A percentile compares a stretch with the other conserved stretches of the same genome.
phyloP scores from a whole-genome alignment of 768 basidiomycete species.

The Fistulinella prunicolor region DNA sequence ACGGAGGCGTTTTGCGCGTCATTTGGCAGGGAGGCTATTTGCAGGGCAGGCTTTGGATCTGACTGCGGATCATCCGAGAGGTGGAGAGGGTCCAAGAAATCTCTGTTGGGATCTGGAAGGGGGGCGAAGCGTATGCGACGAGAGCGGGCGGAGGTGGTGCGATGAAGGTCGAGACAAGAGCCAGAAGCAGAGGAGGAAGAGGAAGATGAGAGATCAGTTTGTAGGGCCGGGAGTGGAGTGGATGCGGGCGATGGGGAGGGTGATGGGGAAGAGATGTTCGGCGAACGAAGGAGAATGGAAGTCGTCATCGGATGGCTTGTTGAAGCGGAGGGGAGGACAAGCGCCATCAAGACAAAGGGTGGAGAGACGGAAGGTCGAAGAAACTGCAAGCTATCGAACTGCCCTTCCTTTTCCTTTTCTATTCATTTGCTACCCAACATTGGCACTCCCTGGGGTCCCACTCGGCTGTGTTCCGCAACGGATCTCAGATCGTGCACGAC shows the following conservation, averaged over 20 bases:
- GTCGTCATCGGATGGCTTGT: slow-evolving; percentile 10
- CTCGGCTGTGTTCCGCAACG: slow-evolving; percentile 14
- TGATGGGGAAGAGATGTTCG: neutral
- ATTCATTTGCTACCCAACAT: neutral
- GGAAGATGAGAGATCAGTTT: slow-evolving; percentile 14
- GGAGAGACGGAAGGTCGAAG: neutral
- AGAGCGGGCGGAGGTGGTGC: slow-evolving; percentile 9
- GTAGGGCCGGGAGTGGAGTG: slow-evolving; percentile 12
- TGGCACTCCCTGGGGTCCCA: slow-evolving; percentile 21
- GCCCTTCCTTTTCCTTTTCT: slow-evolving; percentile 15
- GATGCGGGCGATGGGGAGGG: slow-evolving; percentile 12
- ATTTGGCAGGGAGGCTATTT: neutral
- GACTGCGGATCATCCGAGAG: slow-evolving; percentile 35
- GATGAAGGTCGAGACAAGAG: slow-evolving; percentile 18
- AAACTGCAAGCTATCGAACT: neutral
- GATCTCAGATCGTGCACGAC: slow-evolving; percentile 17
- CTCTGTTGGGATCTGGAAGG: slow-evolving; percentile 70
- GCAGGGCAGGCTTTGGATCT: slow-evolving; percentile 2
- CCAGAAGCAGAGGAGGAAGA: slow-evolving; percentile 19
- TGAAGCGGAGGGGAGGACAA: slow-evolving; percentile 5
- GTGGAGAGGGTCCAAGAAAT: slow-evolving; percentile 19
- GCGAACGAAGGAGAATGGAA: slow-evolving; percentile 22
- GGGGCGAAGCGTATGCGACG: slow-evolving; percentile 77
- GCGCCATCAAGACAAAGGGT: slow-evolving; percentile 5
- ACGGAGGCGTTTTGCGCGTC: slow-evolving; percentile 7